Conservation (phyloP, 2,329 filamentous ascomycete species). For the Stagonosporopsis rhizophila region DNA sequence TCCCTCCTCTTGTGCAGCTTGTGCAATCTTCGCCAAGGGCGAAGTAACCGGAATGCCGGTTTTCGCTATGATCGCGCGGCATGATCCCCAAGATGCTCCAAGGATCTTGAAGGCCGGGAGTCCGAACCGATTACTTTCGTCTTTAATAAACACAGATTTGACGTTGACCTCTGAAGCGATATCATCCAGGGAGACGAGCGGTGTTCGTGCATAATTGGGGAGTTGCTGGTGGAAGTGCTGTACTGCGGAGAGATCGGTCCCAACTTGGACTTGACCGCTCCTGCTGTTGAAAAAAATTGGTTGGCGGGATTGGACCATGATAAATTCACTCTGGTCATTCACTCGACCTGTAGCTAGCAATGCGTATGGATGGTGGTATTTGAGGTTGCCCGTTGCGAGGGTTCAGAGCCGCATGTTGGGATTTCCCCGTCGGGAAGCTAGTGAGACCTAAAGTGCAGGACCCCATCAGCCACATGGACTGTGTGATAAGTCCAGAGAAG, state of each 20-base stretch:
- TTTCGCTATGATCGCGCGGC: slow-evolving; percentile 63
- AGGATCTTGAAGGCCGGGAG: slow-evolving; percentile 82
- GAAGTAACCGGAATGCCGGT: slow-evolving; percentile 55
- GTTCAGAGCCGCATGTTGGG: not conserved
- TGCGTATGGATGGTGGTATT: not conserved
- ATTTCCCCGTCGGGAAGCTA: slow-evolving; percentile 12
- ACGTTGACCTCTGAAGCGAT: slow-evolving; percentile 65
- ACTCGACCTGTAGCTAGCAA: not conserved
- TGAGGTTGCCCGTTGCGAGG: not conserved
- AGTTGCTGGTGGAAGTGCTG: slow-evolving; percentile 64
- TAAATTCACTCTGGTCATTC: not conserved
- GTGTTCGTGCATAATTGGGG: slow-evolving; percentile 64
- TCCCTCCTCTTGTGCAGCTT: slow-evolving; percentile 21
- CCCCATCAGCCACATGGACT: not conserved
- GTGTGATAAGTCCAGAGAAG: not conserved
- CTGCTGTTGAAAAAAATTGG: slow-evolving; percentile 1
- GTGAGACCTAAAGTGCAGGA: not conserved
- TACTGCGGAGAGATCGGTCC: not conserved
- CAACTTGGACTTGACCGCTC: not conserved
- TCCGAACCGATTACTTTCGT: slow-evolving; percentile 72
- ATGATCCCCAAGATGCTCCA: slow-evolving; percentile 74
- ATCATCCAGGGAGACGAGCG: slow-evolving; percentile 59
- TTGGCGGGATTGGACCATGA: not conserved
- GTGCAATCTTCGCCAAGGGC: slow-evolving; percentile 54
- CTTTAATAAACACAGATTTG: slow-evolving; percentile 68